A percentile compares a stretch with the other conserved stretches of the same genome.
phyloP scores from a whole-genome alignment of 1,284 basidiomycete genomes.

The Fomitopsis pinicola region DNA sequence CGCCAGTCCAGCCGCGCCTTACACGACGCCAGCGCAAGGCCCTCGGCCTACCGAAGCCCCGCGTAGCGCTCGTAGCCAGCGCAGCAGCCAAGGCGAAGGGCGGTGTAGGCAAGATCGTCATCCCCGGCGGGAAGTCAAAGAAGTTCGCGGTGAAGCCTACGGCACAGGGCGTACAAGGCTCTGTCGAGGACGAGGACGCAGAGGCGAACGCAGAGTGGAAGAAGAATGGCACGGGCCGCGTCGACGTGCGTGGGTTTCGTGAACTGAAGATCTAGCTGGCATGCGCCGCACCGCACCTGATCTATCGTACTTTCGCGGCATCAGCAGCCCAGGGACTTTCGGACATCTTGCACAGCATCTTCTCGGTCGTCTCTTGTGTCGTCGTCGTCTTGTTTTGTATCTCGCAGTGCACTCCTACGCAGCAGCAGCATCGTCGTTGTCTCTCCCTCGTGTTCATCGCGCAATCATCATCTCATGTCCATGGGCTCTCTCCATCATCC shows the following conservation, averaged over 20 bases:
- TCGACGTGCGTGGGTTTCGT: constrained; percentile 77
- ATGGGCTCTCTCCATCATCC: not conserved
- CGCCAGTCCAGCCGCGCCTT: constrained; percentile 30
- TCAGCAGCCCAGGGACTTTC: not conserved
- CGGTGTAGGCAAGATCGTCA: constrained; percentile 49
- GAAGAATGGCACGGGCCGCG: constrained; percentile 66
- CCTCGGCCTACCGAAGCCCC: constrained; percentile 57
- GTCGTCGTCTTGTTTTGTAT: constrained; percentile 5
- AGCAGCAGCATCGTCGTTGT: not conserved
- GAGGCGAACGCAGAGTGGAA: constrained; percentile 55
- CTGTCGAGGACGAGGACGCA: constrained; percentile 25
- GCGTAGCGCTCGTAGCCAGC: constrained; percentile 26
- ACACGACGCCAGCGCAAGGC: constrained; percentile 66
- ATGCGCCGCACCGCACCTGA: not conserved
- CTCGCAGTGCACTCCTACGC: not conserved
- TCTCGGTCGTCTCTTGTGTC: not conserved
- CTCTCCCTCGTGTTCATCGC: not conserved
- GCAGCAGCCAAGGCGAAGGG: constrained; percentile 17
- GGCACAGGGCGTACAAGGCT: constrained; percentile 17
- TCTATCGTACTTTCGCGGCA: not conserved
- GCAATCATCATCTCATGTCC: not conserved
- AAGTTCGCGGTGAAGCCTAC: constrained; percentile 23
- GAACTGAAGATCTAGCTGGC: constrained; percentile 66
- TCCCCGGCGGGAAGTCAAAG: constrained; percentile 51
- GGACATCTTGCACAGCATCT: constrained; percentile 12